Base-by-base conservation (phyloP, 176 grass and related monocot species). In the Tuctoria greenei region DNA sequence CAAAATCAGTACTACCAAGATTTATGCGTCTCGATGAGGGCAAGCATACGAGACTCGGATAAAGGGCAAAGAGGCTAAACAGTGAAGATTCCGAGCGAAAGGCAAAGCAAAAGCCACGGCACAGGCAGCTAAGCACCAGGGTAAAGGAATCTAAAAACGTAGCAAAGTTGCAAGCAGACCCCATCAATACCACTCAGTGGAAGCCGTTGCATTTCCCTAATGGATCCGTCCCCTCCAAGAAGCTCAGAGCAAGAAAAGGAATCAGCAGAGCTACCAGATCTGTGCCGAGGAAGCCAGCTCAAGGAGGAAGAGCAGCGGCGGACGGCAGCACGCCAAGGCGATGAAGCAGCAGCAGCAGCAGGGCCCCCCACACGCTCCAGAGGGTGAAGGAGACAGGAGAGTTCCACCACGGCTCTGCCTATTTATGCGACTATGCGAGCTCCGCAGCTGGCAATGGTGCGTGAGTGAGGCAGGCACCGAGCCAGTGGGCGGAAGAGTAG, bases 371-470 rank as follows among this genome's bases (percentile, higher is more conserved):
- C 45, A 68, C 68, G 35, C 67, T 72, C 34, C 64, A 66, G 34
- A 71, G 78, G 84, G 12, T 38, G 8, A 11, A 64, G 25, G 39
- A 12, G 39, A 44, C 52, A 25, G 5, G 26, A 37, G 57, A 46
- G 3, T 9, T 66, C 39, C 47, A 47, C 13, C 67, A 65, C 40
- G 40, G 67, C 25, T 25, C 31, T 13, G 14, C 14, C 61, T 4
- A 15, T 27, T 52, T 54, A 74, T 79, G n/a, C n/a, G n/a, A n/a
- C 63, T 83, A 79, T 87, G 80, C 67, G 43, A 67, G 85, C 74
- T 77, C 50, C 38, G 8, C 72, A 64, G 75, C n/a, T n/a, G n/a
- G n/a, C 73, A 77, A 77, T 66, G 72, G 84, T 10, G 82, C 46
- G 78, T 51, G 45, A 81, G 79, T 63, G 78, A 69, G 76, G 72